Base-by-base conservation (phyloP, 768 basidiomycete genomes). In the Hypholoma sublateritium region DNA sequence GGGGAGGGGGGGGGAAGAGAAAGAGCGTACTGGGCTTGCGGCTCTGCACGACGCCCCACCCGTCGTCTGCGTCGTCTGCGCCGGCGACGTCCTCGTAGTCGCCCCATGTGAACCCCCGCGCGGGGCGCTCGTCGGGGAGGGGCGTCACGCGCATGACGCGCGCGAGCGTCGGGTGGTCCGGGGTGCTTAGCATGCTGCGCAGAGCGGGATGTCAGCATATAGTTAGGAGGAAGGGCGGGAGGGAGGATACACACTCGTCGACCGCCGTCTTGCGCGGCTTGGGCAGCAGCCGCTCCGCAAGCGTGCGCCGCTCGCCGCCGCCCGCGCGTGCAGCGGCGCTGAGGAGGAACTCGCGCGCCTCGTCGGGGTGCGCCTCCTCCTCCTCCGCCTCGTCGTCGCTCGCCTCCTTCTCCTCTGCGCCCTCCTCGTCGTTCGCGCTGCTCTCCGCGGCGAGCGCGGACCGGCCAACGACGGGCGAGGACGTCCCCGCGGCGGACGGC, bases 1-100 rank as follows among this genome's bases (percentile, higher is more conserved):
- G 22, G 16, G 25, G 46, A 11, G 24, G 13, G 25, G 7, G 6
- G n/a, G 11, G 46, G n/a, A 24, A 16, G 42, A 36, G 57, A 36
- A 32, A 52, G 21, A 13, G 65, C 75, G 56, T 69, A 83, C 81
- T 76, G 22, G 71, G 77, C 37, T 71, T 67, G 55, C 79, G 78
- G 62, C 83, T 82, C 71, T 77, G 81, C 62, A 93, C 89, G 42
- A 91, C 82, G 21, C 84, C 88, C 92, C 91, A 93, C 2, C 85
- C 88, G 50, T 87, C 89, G 53, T 79, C 79, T n/a, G 76, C 78
- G 11, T 71, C 78, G 37, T 70, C 67, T 34, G 66, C 62, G 28
- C 70, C 64, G 36, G 67, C 77, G 19, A 82, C 82, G 50, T 90
- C 87, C 55, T 91, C 90, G 64, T 91, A 91, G 72, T 91, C 89